Conservation (phyloP, 495 filamentous ascomycete genomes). For the Evernia prunastri region DNA sequence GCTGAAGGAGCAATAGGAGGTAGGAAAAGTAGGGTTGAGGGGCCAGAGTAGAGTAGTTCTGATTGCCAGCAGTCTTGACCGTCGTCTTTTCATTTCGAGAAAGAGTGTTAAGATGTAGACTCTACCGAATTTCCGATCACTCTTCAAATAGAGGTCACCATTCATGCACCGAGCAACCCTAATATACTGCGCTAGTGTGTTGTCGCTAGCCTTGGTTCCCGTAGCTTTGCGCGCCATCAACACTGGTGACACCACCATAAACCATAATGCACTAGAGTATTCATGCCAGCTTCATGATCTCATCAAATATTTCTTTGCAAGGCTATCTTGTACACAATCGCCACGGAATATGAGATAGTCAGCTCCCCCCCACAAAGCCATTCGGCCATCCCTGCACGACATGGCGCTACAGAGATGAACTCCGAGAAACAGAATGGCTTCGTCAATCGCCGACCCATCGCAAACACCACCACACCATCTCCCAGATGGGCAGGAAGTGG, state of each 20-base stretch:
- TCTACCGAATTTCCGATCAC: no score
- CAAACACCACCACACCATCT: constrained; percentile 7
- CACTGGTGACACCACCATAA: constrained; percentile 2
- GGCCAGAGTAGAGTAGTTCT: no score
- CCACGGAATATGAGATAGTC: constrained; percentile 11
- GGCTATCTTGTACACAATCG: neutral
- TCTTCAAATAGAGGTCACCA: no score
- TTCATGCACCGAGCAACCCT: neutral
- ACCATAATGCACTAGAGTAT: neutral
- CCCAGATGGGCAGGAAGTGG: constrained; percentile 12
- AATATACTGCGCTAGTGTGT: neutral
- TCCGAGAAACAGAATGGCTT: constrained; percentile 11
- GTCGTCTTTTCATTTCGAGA: no score
- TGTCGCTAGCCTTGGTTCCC: neutral
- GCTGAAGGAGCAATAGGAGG: no score
- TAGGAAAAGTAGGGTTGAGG: no score
- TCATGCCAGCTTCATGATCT: constrained; percentile 3
- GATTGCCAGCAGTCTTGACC: no score
- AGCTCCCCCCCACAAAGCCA: constrained; percentile 8
- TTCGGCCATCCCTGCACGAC: neutral
- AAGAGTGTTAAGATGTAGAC: no score
- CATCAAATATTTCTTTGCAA: neutral
- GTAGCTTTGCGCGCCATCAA: constrained; percentile 14
- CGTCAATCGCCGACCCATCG: constrained; percentile 10
- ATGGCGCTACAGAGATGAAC: constrained; percentile 14